Percentiles rank a stretch among this genome's conserved stretches.
These are phyloP conservation scores for Chlorella sp. DNA, from an alignment of 139 green algal genomes.

Conservation along the genomic window DNA sequence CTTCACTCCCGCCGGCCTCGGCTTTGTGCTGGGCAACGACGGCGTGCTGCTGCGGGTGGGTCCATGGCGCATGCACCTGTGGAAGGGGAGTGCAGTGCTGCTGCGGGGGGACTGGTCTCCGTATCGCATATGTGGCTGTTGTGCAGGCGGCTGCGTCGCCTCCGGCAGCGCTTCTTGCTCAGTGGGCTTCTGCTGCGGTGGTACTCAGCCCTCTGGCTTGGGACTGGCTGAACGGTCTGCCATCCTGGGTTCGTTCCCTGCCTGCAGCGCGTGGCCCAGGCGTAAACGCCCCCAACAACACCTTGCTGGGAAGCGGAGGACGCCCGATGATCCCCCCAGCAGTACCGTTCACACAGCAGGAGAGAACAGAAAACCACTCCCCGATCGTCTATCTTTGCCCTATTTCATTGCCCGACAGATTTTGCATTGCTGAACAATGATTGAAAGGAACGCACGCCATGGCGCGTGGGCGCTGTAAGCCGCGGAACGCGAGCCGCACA, in stretches of 20 bases:
- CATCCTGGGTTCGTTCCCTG: not conserved
- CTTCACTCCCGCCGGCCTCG: slow-evolving; percentile 71
- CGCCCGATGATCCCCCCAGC: too few species aligned
- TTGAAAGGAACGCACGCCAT: too few species aligned
- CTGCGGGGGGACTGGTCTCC: not conserved
- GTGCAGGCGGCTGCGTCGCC: not conserved
- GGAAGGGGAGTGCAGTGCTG: not conserved
- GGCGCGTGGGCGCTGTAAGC: too few species aligned
- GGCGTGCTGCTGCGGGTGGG: slow-evolving; percentile 39
- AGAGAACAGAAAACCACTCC: too few species aligned
- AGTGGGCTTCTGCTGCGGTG: not conserved
- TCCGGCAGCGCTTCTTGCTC: not conserved
- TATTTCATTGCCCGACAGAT: too few species aligned
- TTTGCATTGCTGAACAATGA: too few species aligned
- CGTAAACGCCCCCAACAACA: not conserved
- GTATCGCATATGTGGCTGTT: not conserved
- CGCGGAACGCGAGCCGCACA: too few species aligned
- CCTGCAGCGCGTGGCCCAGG: slow-evolving; percentile 4
- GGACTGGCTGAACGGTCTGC: not conserved
- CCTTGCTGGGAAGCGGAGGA: too few species aligned
- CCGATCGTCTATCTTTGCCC: too few species aligned
- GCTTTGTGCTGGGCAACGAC: slow-evolving; percentile 89
- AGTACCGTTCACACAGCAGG: too few species aligned
- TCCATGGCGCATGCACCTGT: not conserved
- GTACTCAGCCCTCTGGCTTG: not conserved